phyloP scores from a whole-genome alignment of 2,329 filamentous ascomycete genomes.

The Claviceps capensis region DNA sequence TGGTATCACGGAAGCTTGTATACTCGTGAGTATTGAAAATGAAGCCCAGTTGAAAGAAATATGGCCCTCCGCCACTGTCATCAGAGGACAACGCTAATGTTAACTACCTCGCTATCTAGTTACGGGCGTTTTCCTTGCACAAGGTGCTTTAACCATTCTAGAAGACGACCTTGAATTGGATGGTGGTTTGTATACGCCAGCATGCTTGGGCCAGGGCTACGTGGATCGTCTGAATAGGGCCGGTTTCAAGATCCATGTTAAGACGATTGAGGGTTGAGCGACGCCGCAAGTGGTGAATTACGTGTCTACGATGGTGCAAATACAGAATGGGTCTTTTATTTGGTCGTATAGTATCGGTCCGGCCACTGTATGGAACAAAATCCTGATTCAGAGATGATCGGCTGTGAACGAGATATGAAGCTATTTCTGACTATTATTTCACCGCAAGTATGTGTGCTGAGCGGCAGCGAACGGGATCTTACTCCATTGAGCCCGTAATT shows the following conservation, averaged over 20 bases:
- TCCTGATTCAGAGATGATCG: too few species aligned
- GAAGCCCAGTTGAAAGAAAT: not conserved
- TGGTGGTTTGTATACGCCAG: slow-evolving; percentile 60
- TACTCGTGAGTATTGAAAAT: slow-evolving; percentile 32
- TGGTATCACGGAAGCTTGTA: slow-evolving; percentile 51
- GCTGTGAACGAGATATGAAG: too few species aligned
- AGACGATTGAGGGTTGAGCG: slow-evolving; percentile 12
- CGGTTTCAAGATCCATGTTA: slow-evolving; percentile 50
- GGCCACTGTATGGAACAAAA: too few species aligned
- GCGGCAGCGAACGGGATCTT: too few species aligned
- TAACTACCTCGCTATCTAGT: slow-evolving; percentile 26
- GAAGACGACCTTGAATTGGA: slow-evolving; percentile 45
- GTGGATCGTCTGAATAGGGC: slow-evolving; percentile 47
- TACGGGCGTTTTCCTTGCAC: slow-evolving; percentile 48
- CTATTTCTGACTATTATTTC: too few species aligned
- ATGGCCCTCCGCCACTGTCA: not conserved
- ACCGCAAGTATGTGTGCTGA: too few species aligned
- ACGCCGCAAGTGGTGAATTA: slow-evolving; percentile 10
- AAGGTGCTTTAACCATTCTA: slow-evolving; percentile 52
- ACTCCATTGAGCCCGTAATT: too few species aligned
- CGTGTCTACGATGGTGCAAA: not conserved
- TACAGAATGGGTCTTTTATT: too few species aligned
- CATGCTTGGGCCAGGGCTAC: slow-evolving; percentile 53
- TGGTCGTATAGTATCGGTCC: too few species aligned
- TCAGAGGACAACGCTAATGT: not conserved